Conservation (phyloP, 306 rosid species). For the Corylus americana region DNA sequence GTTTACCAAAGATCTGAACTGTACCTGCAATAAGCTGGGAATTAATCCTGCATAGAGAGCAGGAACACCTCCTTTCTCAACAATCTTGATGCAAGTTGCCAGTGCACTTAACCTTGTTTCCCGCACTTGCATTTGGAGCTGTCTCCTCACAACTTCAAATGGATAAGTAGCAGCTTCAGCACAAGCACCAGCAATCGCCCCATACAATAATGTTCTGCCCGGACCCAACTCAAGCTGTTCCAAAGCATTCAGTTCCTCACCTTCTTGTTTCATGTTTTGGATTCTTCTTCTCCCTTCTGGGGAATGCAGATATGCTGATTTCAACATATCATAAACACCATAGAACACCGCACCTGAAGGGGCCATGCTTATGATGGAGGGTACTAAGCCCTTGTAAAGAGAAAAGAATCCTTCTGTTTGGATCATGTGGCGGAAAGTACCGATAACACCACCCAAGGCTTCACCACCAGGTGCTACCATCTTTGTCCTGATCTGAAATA, state of each 20-base stretch:
- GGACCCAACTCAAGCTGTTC: constrained; percentile 97
- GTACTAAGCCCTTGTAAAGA: constrained; percentile 90
- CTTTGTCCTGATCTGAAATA: constrained; percentile 85
- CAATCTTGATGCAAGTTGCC: constrained; percentile 69
- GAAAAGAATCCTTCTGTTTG: constrained; percentile 91
- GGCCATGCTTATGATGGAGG: constrained; percentile 94
- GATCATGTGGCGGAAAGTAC: constrained; percentile 84
- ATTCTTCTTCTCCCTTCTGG: constrained; percentile 90
- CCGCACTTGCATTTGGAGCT: constrained; percentile 89
- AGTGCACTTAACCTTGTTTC: constrained; percentile 71
- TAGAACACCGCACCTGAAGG: constrained; percentile 97
- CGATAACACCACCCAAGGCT: constrained; percentile 86
- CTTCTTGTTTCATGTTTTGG: constrained; percentile 62
- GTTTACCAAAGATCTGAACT: neutral
- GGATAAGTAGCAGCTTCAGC: constrained; percentile 97
- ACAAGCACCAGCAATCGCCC: constrained; percentile 98
- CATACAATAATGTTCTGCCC: constrained; percentile 69
- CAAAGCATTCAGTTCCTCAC: constrained; percentile 68
- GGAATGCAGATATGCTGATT: constrained; percentile 81
- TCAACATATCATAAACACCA: constrained; percentile 87
- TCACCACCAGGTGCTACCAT: constrained; percentile 97
- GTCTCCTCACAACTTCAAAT: constrained; percentile 88
- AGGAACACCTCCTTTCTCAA: constrained; percentile 81
- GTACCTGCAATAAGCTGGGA: constrained; percentile 97
- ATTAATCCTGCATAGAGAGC: constrained; percentile 93